Evolutionary conservation across 257 asterid genomes (phyloP).

Genomic region (Nicotiana otophora): DNA sequence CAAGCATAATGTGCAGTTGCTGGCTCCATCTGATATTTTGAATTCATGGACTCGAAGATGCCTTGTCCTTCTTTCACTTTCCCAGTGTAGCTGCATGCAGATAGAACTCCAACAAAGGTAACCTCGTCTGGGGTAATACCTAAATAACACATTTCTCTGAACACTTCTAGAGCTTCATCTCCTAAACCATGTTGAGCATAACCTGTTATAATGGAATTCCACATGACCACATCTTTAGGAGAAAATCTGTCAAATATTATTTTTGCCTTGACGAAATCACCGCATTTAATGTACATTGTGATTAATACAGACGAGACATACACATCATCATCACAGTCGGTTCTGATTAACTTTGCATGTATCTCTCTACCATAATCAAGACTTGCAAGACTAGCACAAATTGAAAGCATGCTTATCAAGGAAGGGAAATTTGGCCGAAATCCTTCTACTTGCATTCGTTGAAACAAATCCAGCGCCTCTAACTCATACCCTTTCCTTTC

Average conservation of each 20-base stretch:
- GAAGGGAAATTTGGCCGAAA: slow-evolving; percentile 51
- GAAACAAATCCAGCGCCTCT: slow-evolving; percentile 50
- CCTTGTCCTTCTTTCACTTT: slow-evolving; percentile 58
- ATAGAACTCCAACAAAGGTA: slow-evolving; percentile 59
- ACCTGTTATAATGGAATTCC: slow-evolving; percentile 76
- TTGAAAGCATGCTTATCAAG: slow-evolving; percentile 52
- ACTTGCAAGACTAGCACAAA: slow-evolving; percentile 65
- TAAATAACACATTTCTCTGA: slow-evolving; percentile 36
- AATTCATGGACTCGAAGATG: slow-evolving; percentile 55
- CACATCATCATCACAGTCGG: slow-evolving; percentile 35
- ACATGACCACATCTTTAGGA: slow-evolving; percentile 55
- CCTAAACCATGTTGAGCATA: slow-evolving; percentile 73
- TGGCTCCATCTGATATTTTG: slow-evolving; percentile 43
- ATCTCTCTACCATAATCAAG: slow-evolving; percentile 59
- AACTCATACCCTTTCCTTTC: slow-evolving; percentile 57
- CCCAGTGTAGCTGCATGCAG: slow-evolving; percentile 82
- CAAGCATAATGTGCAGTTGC: slow-evolving; percentile 59
- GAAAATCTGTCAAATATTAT: slow-evolving; percentile 43
- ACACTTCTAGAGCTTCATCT: slow-evolving; percentile 44
- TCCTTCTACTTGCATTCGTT: slow-evolving; percentile 49
- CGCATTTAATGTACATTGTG: slow-evolving; percentile 78
- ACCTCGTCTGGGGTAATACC: slow-evolving; percentile 41
- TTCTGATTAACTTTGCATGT: slow-evolving; percentile 50
- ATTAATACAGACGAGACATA: slow-evolving; percentile 49
- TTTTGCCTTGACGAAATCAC: slow-evolving; percentile 48